A percentile compares a stretch with the other conserved stretches of the same genome.
Evolutionary conservation across 192 early-diverging fungal genomes (phyloP).

Genomic region (Podila clonocystis): DNA sequence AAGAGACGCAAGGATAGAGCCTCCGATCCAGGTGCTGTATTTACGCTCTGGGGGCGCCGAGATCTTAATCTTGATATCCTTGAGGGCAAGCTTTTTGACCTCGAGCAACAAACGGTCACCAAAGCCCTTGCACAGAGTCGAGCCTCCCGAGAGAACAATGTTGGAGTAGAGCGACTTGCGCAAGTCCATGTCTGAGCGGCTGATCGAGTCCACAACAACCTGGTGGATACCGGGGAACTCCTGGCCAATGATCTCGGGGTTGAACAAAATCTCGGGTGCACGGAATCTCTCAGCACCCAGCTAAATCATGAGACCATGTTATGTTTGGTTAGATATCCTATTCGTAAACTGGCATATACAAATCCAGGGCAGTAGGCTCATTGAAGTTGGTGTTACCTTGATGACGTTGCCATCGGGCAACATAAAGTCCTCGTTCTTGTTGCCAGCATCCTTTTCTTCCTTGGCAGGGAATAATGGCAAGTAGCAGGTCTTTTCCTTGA

Average conservation of each 20-base stretch:
- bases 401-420: constrained; percentile 86
- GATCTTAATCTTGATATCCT: constrained; percentile 98
- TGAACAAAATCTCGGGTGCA: constrained; percentile 96
- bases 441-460: constrained; percentile 91
- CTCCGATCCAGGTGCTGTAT: constrained; percentile 99
- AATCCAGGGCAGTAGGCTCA: not conserved
- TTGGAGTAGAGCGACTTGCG: constrained; percentile 88
- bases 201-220: constrained; percentile 92
- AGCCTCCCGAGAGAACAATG: constrained; percentile 97
- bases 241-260: constrained; percentile 91
- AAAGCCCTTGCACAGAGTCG: constrained; percentile 90
- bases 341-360: not conserved
- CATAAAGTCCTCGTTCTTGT: constrained; percentile 81
- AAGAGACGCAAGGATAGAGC: constrained; percentile 93
- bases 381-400: constrained; percentile 61
- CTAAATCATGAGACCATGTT: constrained; percentile 42
- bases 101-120: constrained; percentile 93
- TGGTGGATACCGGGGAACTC: constrained; percentile 96
- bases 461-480: constrained; percentile 88
- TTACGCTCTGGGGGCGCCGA: constrained; percentile 97
- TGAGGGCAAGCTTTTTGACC: constrained; percentile 87
- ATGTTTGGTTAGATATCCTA: not conserved
- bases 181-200: constrained; percentile 94
- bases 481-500: constrained; percentile 98
- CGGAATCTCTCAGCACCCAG: constrained; percentile 92